Percentiles rank a stretch among this genome's conserved stretches.
Evolutionary conservation across 331 rosid species (phyloP).

Genomic region (Ulmus americana): DNA sequence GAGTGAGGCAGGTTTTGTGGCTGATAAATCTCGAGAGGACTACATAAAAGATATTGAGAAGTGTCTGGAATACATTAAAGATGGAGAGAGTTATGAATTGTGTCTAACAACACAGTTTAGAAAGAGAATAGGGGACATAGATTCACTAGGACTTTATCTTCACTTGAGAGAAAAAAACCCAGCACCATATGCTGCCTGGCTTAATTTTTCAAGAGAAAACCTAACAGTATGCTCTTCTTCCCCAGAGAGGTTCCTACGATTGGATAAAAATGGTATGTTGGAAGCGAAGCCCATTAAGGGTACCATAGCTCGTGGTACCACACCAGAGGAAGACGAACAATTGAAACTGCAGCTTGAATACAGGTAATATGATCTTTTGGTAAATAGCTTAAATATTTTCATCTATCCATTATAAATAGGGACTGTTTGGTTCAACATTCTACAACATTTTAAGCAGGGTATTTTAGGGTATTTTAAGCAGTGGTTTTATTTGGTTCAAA

Average conservation of each 20-base stretch:
- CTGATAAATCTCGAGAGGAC: constrained; percentile 64
- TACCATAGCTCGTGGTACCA: constrained; percentile 77
- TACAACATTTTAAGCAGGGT: no score
- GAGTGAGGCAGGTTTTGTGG: constrained; percentile 42
- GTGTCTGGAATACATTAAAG: constrained; percentile 72
- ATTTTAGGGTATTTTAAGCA: no score
- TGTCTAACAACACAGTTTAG: constrained; percentile 91
- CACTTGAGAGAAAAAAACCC: constrained; percentile 85
- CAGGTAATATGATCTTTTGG: constrained; percentile 41
- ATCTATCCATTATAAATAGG: no score
- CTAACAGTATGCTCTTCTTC: constrained; percentile 82
- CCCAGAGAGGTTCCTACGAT: constrained; percentile 84
- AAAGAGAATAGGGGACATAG: constrained; percentile 46
- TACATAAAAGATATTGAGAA: constrained; percentile 64
- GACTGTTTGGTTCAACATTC: no score
- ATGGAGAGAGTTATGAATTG: constrained; percentile 94
- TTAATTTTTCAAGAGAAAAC: constrained; percentile 70
- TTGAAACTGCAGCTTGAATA: constrained; percentile 56
- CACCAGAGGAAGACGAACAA: constrained; percentile 64
- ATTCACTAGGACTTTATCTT: constrained; percentile 68
- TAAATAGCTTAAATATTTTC: background rate
- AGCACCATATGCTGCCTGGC: constrained; percentile 98
- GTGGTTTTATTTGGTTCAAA: no score
- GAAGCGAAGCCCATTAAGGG: constrained; percentile 99
- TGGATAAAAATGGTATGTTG: constrained; percentile 59